Evolutionary conservation across 352 stramenopile species (phyloP).

Genomic region (Phytophthora boehmeriae): DNA sequence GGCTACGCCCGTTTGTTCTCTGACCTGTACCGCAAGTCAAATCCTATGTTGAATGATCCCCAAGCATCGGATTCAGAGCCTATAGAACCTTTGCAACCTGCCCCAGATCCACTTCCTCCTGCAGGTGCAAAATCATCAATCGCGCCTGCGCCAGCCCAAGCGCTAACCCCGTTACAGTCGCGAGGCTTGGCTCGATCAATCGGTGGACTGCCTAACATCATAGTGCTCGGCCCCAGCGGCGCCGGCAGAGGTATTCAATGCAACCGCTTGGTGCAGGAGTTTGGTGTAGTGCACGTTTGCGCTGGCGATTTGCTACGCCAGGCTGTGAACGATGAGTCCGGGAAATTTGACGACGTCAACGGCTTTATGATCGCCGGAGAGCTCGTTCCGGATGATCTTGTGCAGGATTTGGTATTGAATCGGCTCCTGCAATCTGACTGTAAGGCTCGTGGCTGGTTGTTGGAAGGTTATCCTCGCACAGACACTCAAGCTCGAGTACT

Average conservation of each 20-base stretch:
- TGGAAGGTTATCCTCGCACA: constrained; percentile 96
- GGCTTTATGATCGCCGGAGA: constrained; percentile 85
- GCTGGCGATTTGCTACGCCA: constrained; percentile 93
- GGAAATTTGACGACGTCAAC: constrained; percentile 77
- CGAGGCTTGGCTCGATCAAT: constrained; percentile 7
- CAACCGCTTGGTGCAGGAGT: constrained; percentile 84
- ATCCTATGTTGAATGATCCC: constrained; percentile 10
- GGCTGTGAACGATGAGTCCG: constrained; percentile 72
- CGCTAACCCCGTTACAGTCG: constrained; percentile 1
- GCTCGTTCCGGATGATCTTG: constrained; percentile 93
- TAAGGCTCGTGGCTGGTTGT: constrained; percentile 87
- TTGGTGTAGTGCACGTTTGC: constrained; percentile 92
- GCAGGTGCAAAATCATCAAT: constrained; percentile 15
- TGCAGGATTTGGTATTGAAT: constrained; percentile 87
- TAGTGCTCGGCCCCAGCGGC: constrained; percentile 92
- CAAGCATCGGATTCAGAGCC: constrained; percentile 1
- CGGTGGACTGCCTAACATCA: constrained; percentile 58
- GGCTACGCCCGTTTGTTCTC: constrained; percentile 65
- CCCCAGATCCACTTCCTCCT: constrained; percentile 6
- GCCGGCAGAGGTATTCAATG: constrained; percentile 97
- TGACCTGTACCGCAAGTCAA: constrained; percentile 59
- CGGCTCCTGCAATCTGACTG: constrained; percentile 90
- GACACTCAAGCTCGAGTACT: constrained; percentile 91
- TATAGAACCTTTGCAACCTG: not conserved
- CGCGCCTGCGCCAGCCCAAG: constrained; percentile 10